Base-by-base conservation (phyloP, 495 filamentous ascomycete species). In the Trichoderma gamsii region DNA sequence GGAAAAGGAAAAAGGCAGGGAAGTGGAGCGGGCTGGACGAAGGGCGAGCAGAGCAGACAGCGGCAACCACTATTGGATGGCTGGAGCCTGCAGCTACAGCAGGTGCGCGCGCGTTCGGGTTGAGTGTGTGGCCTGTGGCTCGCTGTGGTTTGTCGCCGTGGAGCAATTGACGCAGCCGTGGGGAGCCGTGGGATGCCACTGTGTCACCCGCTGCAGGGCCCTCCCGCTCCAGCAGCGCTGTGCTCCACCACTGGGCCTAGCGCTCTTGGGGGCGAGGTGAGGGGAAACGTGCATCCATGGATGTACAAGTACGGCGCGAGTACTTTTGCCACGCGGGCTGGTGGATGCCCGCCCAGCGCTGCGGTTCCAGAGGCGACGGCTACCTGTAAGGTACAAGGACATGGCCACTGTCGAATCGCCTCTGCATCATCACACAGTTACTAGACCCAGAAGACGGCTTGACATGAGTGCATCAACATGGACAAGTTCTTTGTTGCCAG, bases 161-260 rank as follows among this genome's bases (percentile, higher is more conserved):
- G 29, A 15, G 25, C 29, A 32, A 29, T 16, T 11, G n/a, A n/a
- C 56, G 23, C 21, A 5, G 23, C 56, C 29, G 11, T 13, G 15
- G 12, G 12, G 2, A 5, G 23, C 56, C 29, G 11, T 13, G 15
- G 12, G 12, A 13, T 63, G 61, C 29, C 61, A 29, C 29, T 15
- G 21, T 64, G 29, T 35, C 15, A 25, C 61, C 21, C 35, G 29
- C 61, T 41, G 27, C 61, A 41, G 35, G 27, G 29, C 61, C 61
- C 61, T 64, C 61, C 61, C 49, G 49, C 49, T 52, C 49, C 21
- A 52, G n/a, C 49, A 52, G 49, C 13, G 43, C 49, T 38, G 35
- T 38, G 49, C 49, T n/a, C 49, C 49, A 52, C 49, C 49, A n/a
- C 49, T 38, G 8, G 35, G 35, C 35, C 35, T 52, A 46, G 43